Evolutionary conservation across 768 basidiomycete genomes (phyloP), one percentile per base, ranked within the genome.

Genomic region (Atractiella rhizophila): DNA sequence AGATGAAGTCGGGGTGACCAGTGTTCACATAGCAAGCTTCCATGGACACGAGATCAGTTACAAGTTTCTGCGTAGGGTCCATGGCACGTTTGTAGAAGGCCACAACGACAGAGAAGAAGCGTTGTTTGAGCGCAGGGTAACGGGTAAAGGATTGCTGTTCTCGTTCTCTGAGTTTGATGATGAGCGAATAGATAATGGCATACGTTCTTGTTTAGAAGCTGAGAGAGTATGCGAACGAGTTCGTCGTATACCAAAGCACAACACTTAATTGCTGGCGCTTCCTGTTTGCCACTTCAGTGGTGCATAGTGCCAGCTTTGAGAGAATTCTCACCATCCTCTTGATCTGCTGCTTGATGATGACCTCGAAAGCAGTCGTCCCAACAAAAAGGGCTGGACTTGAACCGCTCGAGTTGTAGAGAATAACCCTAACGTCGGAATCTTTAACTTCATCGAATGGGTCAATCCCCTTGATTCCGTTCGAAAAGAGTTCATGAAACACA

Each of bases 361-460:
- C 81, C 54, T 98, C 91, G 53, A 98, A 98, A 6, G 88, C 91
- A 44, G 79, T 74, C 0, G 91, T 88, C 16, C 88, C 85, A 37
- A 98, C 86, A 57, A 98, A 96, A 5, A 98, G 66, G 0, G 86
- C 74, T 18, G 91, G 91, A 1, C 85, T 88, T 5, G 83, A 91
- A 56, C 91, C 91, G 25, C 88, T 88, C 40, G 91, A 94, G 63
- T 98, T 98, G 66, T 98, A 98, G 42, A 96, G 59, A 51, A 94
- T 76, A 1, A 73, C 83, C 39, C 91, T 68, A 57, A 98, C 94
- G 60, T 98, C 91, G 31, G 86, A 82, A 57, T 98, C 91, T 61
- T 94, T 91, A 50, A 91, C 82, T 62, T 91, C 85, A 58, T 98
- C 91, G 51, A 94, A 98, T 1, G 91, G 91, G 65, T 98, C 91